A percentile compares a stretch with the other conserved stretches of the same genome.
Evolutionary conservation across 2,329 filamentous ascomycete genomes (phyloP).

Genomic region (Curvularia verruculosa): DNA sequence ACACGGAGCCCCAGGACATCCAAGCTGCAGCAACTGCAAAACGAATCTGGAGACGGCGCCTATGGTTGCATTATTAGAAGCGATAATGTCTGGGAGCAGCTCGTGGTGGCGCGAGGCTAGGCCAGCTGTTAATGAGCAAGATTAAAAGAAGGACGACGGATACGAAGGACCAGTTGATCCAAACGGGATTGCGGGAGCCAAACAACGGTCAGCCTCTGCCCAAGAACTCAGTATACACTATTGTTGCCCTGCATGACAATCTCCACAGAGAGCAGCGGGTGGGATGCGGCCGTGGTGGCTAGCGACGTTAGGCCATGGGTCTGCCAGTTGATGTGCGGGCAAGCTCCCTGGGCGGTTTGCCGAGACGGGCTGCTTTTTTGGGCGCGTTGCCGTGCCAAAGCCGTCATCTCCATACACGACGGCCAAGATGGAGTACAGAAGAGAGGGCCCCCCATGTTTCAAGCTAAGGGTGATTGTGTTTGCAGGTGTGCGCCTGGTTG

Average conservation of each 20-base stretch:
- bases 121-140: not conserved
- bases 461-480: not conserved
- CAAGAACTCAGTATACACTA: not conserved
- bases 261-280: conserved; percentile 11
- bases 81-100: not conserved
- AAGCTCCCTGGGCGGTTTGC: not conserved
- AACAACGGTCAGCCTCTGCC: not conserved
- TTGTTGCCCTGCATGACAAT: conserved; percentile 19
- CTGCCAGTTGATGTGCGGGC: conserved; percentile 12
- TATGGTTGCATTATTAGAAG: not conserved
- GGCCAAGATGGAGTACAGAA: not conserved
- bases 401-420: not conserved
- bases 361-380: conserved; percentile 13
- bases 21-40: conserved; percentile 5
- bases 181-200: not conserved
- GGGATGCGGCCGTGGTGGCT: conserved; percentile 11
- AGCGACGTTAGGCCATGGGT: not conserved
- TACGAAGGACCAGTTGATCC: not conserved
- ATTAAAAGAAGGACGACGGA: not conserved
- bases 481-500: not conserved
- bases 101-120: not conserved
- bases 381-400: conserved; percentile 10
- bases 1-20: conserved; percentile 11
- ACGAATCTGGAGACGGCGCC: not conserved
- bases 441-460: not conserved